These are phyloP conservation scores for Chytriomyces sp. DNA, from an alignment of 192 early-diverging fungal genomes.

Conservation along the genomic window DNA sequence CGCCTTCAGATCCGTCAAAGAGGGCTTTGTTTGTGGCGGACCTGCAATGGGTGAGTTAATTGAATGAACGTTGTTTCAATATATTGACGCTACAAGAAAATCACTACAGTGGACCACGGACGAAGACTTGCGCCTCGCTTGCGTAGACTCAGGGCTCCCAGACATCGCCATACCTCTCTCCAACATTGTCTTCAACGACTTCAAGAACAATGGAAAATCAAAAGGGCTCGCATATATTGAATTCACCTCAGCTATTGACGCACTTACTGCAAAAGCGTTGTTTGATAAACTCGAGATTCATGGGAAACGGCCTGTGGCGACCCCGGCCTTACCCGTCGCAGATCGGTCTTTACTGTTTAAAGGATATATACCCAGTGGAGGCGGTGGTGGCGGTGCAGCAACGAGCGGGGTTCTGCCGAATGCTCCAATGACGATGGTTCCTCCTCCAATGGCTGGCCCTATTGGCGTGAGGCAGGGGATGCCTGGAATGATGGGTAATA, in stretches of 20 bases:
- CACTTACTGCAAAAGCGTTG: conserved; percentile 39
- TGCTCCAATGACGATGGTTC: background rate
- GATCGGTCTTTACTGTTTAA: background rate
- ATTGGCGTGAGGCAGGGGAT: background rate
- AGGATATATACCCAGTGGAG: background rate
- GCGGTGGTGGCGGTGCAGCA: background rate
- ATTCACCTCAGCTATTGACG: conserved; percentile 52
- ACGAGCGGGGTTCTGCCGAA: background rate
- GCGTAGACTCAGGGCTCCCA: conserved; percentile 54
- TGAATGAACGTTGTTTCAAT: too few species aligned
- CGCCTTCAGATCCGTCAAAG: conserved; percentile 3
- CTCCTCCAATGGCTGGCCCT: background rate
- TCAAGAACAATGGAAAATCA: conserved; percentile 72
- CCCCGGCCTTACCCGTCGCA: background rate
- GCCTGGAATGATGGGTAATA: background rate
- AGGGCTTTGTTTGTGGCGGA: conserved; percentile 15
- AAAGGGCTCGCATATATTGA: conserved; percentile 64
- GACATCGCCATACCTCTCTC: background rate
- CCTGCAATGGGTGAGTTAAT: conserved; percentile 20
- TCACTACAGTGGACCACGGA: conserved; percentile 61
- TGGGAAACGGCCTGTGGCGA: background rate
- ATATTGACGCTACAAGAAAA: background rate
- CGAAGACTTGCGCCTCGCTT: conserved; percentile 52
- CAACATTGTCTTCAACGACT: conserved; percentile 64
- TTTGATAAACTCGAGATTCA: conserved; percentile 39